phyloP scores from a whole-genome alignment of 768 basidiomycete genomes.

The Russula emetica region DNA sequence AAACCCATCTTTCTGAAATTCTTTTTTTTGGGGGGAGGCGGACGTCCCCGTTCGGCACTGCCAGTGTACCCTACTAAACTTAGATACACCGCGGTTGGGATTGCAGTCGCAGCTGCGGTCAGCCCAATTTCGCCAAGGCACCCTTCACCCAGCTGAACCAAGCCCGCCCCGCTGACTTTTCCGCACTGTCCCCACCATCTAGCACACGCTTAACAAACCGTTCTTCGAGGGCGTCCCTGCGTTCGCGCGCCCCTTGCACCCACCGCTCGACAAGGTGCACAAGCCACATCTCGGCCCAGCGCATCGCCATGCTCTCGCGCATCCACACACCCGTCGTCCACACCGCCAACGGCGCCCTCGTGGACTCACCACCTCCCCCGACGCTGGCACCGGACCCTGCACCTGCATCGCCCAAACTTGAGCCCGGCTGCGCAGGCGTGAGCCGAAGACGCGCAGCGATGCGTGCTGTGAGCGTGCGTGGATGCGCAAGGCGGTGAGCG shows the following conservation, averaged over 20 bases:
- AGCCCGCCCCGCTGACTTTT: neutral
- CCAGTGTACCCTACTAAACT: too few species aligned
- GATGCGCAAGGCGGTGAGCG: constrained; percentile 62
- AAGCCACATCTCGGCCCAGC: constrained; percentile 53
- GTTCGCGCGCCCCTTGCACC: constrained; percentile 26
- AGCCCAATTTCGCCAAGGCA: constrained; percentile 1
- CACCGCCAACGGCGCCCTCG: constrained; percentile 53
- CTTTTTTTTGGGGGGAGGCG: too few species aligned
- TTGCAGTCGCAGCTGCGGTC: too few species aligned
- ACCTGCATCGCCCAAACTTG: neutral
- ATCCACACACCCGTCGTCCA: constrained; percentile 73
- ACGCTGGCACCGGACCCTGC: neutral
- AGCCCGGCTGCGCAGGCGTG: neutral
- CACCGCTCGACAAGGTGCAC: constrained; percentile 46
- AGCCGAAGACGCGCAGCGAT: constrained; percentile 11
- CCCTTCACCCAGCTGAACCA: constrained; percentile 18
- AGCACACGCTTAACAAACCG: constrained; percentile 26
- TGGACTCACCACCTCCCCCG: constrained; percentile 17
- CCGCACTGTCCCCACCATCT: constrained; percentile 2
- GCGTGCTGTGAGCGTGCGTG: constrained; percentile 13
- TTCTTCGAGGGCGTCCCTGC: constrained; percentile 15
- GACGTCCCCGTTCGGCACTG: neutral
- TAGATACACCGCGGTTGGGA: neutral
- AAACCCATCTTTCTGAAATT: too few species aligned
- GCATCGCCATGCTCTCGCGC: constrained; percentile 56